A percentile compares a stretch with the other conserved stretches of the same genome.
These are phyloP conservation scores for Manihot esculenta DNA, from an alignment of 441 rosid species.

Conservation along the genomic window DNA sequence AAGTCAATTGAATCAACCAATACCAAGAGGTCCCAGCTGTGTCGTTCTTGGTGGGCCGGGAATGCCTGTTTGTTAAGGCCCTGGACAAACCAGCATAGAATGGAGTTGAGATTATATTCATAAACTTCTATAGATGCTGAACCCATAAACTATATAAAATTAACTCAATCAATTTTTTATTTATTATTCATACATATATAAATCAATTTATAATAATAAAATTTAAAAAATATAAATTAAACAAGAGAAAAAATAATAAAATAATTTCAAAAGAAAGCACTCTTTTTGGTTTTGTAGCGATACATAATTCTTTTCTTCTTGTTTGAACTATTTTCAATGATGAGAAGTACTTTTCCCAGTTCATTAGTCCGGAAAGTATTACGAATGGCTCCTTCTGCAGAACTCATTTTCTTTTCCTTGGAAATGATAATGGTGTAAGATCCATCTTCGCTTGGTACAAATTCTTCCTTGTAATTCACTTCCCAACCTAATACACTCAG, in stretches of 20 bases:
- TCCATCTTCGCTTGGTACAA: conserved; percentile 69
- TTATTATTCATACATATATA: neutral
- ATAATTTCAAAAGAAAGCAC: conserved; percentile 19
- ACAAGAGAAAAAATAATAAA: neutral
- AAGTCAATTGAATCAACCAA: too few species aligned
- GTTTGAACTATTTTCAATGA: conserved; percentile 56
- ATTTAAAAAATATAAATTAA: neutral
- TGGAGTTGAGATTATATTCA: too few species aligned
- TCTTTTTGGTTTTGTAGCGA: conserved; percentile 61
- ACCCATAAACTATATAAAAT: neutral
- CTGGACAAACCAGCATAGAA: too few species aligned
- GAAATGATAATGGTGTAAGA: conserved; percentile 72
- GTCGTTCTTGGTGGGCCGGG: too few species aligned
- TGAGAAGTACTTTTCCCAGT: conserved; percentile 66
- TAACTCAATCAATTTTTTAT: neutral
- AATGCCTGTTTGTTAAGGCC: too few species aligned
- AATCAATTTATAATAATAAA: too few species aligned
- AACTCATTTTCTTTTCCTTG: conserved; percentile 59
- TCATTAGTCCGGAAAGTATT: conserved; percentile 63
- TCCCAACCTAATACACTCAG: conserved; percentile 74
- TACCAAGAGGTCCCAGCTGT: too few species aligned
- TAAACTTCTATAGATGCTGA: too few species aligned
- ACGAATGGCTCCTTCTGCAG: conserved; percentile 40
- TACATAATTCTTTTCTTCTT: conserved; percentile 81
- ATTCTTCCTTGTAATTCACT: conserved; percentile 89